Evolutionary conservation across 1,284 basidiomycete species (phyloP), one percentile per base, ranked within the genome.

Genomic region (Rhizopogon parksii): DNA sequence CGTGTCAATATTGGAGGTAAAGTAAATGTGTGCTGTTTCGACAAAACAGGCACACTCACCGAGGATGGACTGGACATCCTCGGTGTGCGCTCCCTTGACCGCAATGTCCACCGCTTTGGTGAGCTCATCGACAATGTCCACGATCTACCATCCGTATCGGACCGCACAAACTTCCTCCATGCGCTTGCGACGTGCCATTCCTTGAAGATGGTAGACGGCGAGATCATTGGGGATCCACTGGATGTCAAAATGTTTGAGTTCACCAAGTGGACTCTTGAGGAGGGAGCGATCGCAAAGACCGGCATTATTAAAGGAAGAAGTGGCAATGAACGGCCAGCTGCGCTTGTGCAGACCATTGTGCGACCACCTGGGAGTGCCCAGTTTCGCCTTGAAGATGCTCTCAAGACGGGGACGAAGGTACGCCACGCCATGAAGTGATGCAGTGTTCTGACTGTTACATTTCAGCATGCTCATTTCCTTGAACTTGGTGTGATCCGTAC

Each of bases 211-310:
- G 86, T 99, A 19, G 85, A 94, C 56, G 91, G 88, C 3, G 82
- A 93, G 61, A 72, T 89, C 14, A 87, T 99, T 46, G 96, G 96
- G 1, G 96, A 99, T 70, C 96, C 96, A 3, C 71, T 99, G 40
- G 96, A 99, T 64, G 84, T 91, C 57, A 98, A 94, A 69, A 95
- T 95, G 92, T 99, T 99, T 64, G 88, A 89, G 59, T 99, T 95
- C 65, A 98, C 96, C 2, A 82, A 83, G 53, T 99, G 96, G 96
- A 91, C 85, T 2, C 72, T 99, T 40, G 96, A 99, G 65, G 96
- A 99, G 71, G 95, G 91, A 19, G 75, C 84, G 54, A 67, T 85
- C 12, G 74, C 80, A 14, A 83, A 82, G 2, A 84, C 79, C 1
- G 85, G 80, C 1, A 77, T 80, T 25, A 83, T 88, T 57, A 88